Evolutionary conservation across 768 basidiomycete genomes (phyloP), one percentile per base, ranked within the genome.

Genomic region (Pholiota conissans): DNA sequence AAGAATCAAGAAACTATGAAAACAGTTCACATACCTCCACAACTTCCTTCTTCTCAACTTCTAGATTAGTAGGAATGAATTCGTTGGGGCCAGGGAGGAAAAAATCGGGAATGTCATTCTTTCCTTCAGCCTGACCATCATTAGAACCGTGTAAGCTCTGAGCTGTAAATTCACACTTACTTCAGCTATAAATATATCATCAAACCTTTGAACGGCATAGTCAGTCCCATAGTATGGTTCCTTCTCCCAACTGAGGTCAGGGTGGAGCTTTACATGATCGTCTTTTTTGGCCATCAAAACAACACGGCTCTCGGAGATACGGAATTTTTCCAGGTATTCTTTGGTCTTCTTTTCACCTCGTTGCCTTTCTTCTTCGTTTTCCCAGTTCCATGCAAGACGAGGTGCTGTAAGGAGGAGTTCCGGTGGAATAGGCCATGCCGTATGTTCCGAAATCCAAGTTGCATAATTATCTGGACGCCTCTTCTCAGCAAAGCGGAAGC

Each of bases 191-290:
- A 95, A 87, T 24, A 82, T 76, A 28, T 80, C 73, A 50, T 87
- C 83, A 68, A 90, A 84, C 51, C 76, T 78, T 62, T 91, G 82
- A n/a, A 95, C 84, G 32, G 77, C 77, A 71, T 95, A 98, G 60
- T 84, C 81, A 2, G 97, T 98, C 4, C 90, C 93, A 71, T 99
- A 99, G 85, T 93, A 94, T 40, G 89, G 87, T 73, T 98, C 97
- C 42, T 81, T 84, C 61, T 81, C 66, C 92, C 92, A 94, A 13
- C 65, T 57, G 9, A 71, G 63, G 34, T 73, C 70, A 16, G 78
- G 68, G 13, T 76, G 74, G 28, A 81, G 58, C 57, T 79, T 84
- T 24, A 73, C 69, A 53, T 89, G 75, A 37, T 86, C 87, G 59
- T 85, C 83, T 40, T 81, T 83, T 68, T 85, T 85, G n/a, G 87